phyloP scores from a whole-genome alignment of 768 basidiomycete genomes.

The Xerocomus potaroensis region DNA sequence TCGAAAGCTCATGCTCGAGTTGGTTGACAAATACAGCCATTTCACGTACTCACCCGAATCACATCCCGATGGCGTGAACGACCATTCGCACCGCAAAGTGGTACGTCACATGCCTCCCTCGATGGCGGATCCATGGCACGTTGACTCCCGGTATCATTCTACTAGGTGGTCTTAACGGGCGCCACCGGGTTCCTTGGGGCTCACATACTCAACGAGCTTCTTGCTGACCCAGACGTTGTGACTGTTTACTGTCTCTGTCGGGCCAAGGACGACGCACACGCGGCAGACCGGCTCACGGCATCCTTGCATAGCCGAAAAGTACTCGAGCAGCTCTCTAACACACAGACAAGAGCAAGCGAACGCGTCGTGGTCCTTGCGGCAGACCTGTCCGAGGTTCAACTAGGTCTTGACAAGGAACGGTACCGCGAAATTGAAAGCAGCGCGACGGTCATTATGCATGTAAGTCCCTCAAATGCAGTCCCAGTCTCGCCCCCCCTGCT shows the following conservation, averaged over 20 bases:
- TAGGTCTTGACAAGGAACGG: conserved; percentile 37
- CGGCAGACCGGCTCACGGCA: conserved; percentile 36
- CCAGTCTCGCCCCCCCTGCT: too few species aligned
- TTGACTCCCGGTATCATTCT: not conserved
- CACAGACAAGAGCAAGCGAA: not conserved
- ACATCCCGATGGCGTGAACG: conserved; percentile 5
- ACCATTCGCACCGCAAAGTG: conserved; percentile 12
- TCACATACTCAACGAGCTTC: conserved; percentile 44
- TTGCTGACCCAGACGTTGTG: conserved; percentile 32
- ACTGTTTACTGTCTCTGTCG: conserved; percentile 49
- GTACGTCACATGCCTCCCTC: conserved; percentile 1
- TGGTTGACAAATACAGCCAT: conserved; percentile 41
- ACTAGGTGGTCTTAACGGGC: conserved; percentile 41
- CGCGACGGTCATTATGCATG: conserved; percentile 46
- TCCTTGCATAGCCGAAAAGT: conserved; percentile 40
- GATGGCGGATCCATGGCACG: not conserved
- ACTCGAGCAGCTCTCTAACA: conserved; percentile 5
- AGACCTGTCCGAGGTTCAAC: conserved; percentile 36
- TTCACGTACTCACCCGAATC: conserved; percentile 4
- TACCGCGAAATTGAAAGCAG: conserved; percentile 34
- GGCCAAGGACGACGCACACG: conserved; percentile 42
- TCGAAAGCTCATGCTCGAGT: conserved; percentile 38
- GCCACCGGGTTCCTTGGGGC: conserved; percentile 53
- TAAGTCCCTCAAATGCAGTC: conserved; percentile 20
- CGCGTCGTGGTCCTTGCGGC: conserved; percentile 42